Evolutionary conservation across 345 rosid genomes (phyloP), one percentile per base, ranked within the genome.

Genomic region (Clausena lansium): DNA sequence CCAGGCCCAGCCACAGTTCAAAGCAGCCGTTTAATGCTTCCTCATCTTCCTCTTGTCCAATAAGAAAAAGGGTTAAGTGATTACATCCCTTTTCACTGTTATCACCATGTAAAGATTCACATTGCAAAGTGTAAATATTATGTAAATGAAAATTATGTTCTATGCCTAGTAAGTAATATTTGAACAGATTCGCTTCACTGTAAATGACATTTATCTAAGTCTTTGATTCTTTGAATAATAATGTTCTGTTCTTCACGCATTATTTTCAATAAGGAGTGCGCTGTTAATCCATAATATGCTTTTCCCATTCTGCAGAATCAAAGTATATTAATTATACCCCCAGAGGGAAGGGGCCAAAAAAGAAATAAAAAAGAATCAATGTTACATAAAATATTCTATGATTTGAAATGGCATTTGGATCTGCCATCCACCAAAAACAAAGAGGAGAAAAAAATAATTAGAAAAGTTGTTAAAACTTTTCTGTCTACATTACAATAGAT

Each of bases 1-100:
- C 69, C 71, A 71, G 73, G 73, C 77, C 69, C 71, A 71, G 73
- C 82, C 82, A 47, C 76, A 55, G 24, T 15, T 45, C 15, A 77
- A 65, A 64, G 19, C 47, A 39, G 33, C 52, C 1, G 39, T 58
- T 54, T 74, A 76, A 80, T 32, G 61, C n/a, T 45, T 45, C 50
- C 4, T 0, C 17, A 17, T 59, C 25, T n/a, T 39, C 59, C 6
- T 47, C 4, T 41, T 61, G 38, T 24, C 20, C 25, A 25, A 17
- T 13, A 32, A 38, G 47, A 13, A 70, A 60, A 38, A 13, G 10
- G 27, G 30, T 20, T 30, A 5, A 5, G 13, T 17, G 39, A 28
- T 24, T 2, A 9, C 15, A 55, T 59, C 15, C 10, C 2, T 22
- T 10, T n/a, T 30, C 22, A 33, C 61, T 11, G 13, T 59, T 59